phyloP scores from a whole-genome alignment of 768 basidiomycete genomes.

The Termitomyces sp. region DNA sequence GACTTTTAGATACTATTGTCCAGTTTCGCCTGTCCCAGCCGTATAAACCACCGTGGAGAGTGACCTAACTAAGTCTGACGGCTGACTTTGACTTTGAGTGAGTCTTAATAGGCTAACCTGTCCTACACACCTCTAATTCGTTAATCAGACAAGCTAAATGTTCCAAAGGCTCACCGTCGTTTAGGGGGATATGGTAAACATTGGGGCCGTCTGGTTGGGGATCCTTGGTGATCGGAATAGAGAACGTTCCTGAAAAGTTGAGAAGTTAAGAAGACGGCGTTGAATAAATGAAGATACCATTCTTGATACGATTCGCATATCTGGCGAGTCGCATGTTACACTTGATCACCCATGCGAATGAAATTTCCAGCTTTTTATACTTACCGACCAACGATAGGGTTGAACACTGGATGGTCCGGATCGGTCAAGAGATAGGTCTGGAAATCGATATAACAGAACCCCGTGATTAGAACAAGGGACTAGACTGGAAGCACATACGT shows the following conservation, averaged over 20 bases:
- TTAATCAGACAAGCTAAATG: neutral
- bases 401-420: constrained; percentile 42
- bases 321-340: constrained; percentile 16
- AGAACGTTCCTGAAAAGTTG: constrained; percentile 38
- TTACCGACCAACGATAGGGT: constrained; percentile 30
- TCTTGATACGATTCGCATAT: constrained; percentile 49
- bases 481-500: constrained; percentile 23
- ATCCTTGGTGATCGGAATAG: constrained; percentile 43
- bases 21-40: constrained; percentile 58
- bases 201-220: constrained; percentile 36
- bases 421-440: constrained; percentile 37
- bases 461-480: neutral
- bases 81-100: neutral
- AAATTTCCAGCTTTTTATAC: neutral
- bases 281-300: constrained; percentile 24
- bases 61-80: constrained; percentile 27
- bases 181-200: constrained; percentile 44
- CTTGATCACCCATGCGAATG: neutral
- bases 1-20: constrained; percentile 36
- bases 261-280: neutral
- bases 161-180: constrained; percentile 29
- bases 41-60: constrained; percentile 48
- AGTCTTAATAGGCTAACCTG: constrained; percentile 12
- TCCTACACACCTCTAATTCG: constrained; percentile 6
- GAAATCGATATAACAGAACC: neutral